Evolutionary conservation across 192 early-diverging fungal genomes (phyloP).

Genomic region (Backusella sp.): DNA sequence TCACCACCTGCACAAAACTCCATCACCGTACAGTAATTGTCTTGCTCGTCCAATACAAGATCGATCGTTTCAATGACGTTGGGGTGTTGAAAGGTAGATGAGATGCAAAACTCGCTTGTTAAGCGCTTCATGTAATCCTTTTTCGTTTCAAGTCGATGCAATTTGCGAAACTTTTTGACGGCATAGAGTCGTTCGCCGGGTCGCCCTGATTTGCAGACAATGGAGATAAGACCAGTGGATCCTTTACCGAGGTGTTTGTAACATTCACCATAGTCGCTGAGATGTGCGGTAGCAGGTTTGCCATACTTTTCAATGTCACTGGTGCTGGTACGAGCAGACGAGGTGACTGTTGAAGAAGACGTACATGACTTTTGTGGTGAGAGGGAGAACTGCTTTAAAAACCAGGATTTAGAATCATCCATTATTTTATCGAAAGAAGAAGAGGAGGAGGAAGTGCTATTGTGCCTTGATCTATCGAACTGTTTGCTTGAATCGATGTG

Average conservation of each 20-base stretch:
- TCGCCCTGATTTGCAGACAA: slow-evolving; percentile 69
- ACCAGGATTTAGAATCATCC: background rate
- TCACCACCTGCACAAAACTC: slow-evolving; percentile 85
- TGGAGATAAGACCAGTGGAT: slow-evolving; percentile 86
- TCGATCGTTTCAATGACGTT: slow-evolving; percentile 93
- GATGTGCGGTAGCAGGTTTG: slow-evolving; percentile 2
- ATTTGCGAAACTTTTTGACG: slow-evolving; percentile 92
- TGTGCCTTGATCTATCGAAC: background rate
- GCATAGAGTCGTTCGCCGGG: slow-evolving; percentile 53
- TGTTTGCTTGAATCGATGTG: background rate
- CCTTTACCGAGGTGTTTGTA: slow-evolving; percentile 81
- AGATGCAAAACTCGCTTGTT: slow-evolving; percentile 93
- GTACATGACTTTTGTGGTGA: background rate
- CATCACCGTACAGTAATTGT: slow-evolving; percentile 79
- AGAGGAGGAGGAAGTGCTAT: background rate
- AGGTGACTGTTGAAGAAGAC: background rate
- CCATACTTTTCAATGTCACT: background rate
- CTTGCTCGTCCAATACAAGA: slow-evolving; percentile 89
- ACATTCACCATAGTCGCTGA: slow-evolving; percentile 22
- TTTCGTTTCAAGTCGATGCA: slow-evolving; percentile 77
- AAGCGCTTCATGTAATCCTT: slow-evolving; percentile 93
- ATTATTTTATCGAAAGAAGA: background rate
- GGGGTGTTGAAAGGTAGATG: slow-evolving; percentile 76
- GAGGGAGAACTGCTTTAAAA: background rate
- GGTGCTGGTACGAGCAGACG: background rate